Evolutionary conservation across 805 yeast species (phyloP), one percentile per base, ranked within the genome.

Genomic region (Saccharomyces paradoxus): DNA sequence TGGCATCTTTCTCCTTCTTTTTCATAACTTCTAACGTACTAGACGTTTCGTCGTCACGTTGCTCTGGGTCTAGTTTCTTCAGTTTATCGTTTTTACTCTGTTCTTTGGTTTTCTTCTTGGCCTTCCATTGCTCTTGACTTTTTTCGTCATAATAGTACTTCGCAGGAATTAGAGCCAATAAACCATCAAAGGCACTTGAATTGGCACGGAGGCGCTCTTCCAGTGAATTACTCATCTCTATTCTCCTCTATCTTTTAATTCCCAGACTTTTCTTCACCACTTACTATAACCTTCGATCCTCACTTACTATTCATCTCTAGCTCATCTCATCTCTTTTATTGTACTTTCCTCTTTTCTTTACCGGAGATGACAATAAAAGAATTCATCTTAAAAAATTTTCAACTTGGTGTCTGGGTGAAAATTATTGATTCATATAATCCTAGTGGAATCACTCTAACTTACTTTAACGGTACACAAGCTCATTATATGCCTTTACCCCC

Each of bases 91-190:
- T 76, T 60, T 76, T 81, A 22, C 76, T 70, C 60, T 88, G 89
- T 53, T 78, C 81, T 62, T 86, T 87, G 30, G 82, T 71, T 71
- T 84, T 81, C 74, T 89, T 89, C 74, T 83, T 87, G 62, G 84
- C 86, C 62, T 85, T 84, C 97, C 97, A 91, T 71, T 92, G 97
- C 52, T 85, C 84, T 63, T 86, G 83, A 2, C 92, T 85, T 55
- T 88, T 92, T 44, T 87, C 96, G 69, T 91, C 97, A 68, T 88
- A 90, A 69, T 92, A 92, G 66, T 86, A 90, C 66, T 90, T 89
- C 2, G 97, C 96, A 2, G 98, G 97, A 55, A 92, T 91, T 69
- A 92, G 75, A 22, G 97, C 89, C 56, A 92, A 75, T 52, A 92
- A 75, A 26, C 97, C 96, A 67, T 88, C 89, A 69, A 92, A 92